Percentiles rank a stretch among this genome's conserved stretches.
Evolutionary conservation across 2,329 filamentous ascomycete species (phyloP).

Genomic region (Sphaceloma murrayae): DNA sequence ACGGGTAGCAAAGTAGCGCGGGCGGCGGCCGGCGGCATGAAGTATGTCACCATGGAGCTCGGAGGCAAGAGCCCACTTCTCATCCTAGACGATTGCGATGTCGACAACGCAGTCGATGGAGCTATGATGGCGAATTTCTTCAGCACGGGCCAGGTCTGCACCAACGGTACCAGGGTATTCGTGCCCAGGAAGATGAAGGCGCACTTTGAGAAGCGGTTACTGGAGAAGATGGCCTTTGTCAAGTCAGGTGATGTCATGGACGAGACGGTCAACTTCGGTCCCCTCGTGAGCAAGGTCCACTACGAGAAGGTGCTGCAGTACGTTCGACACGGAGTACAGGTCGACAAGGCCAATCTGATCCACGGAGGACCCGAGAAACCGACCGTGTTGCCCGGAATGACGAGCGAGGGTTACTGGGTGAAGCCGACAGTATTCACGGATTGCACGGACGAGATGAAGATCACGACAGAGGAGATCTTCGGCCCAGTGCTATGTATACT

Average conservation of each 20-base stretch:
- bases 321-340: constrained; percentile 63
- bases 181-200: constrained; percentile 57
- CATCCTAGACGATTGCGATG: constrained; percentile 67
- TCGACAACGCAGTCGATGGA: constrained; percentile 73
- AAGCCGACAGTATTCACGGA: constrained; percentile 75
- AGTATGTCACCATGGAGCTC: constrained; percentile 86
- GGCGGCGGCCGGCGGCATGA: constrained; percentile 67
- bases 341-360: constrained; percentile 64
- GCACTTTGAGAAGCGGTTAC: constrained; percentile 57
- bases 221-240: constrained; percentile 60
- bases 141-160: constrained; percentile 84
- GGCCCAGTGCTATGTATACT: constrained; percentile 79
- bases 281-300: constrained; percentile 65
- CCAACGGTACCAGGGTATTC: constrained; percentile 83
- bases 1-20: constrained; percentile 76
- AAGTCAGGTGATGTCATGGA: constrained; percentile 66
- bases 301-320: constrained; percentile 69
- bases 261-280: constrained; percentile 68
- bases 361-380: constrained; percentile 59
- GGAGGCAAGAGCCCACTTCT: constrained; percentile 78
- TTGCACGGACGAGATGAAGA: constrained; percentile 73
- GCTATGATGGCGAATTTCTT: constrained; percentile 95
- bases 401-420: constrained; percentile 68
- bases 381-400: constrained; percentile 34
- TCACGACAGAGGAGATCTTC: constrained; percentile 77